Evolutionary conservation across 352 stramenopile species (phyloP).

Genomic region (Plasmopara viticola): DNA sequence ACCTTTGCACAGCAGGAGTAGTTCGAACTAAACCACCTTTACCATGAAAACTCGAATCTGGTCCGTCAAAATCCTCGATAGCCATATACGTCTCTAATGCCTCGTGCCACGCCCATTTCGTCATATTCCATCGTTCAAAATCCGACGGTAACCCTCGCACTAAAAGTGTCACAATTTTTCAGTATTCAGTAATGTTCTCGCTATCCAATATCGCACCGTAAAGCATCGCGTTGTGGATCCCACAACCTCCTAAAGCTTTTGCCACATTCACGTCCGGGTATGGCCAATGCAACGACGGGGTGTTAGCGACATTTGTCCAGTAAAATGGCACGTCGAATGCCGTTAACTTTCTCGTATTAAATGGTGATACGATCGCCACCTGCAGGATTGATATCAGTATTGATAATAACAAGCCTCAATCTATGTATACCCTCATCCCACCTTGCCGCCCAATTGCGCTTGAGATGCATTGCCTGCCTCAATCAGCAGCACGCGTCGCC

Average conservation of each 20-base stretch:
- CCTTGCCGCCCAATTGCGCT: constrained; percentile 43
- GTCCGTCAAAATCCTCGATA: constrained; percentile 71
- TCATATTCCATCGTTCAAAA: constrained; percentile 70
- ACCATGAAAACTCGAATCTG: constrained; percentile 48
- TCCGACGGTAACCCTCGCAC: constrained; percentile 69
- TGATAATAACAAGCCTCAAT: not conserved
- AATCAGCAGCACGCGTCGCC: constrained; percentile 57
- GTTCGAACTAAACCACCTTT: constrained; percentile 51
- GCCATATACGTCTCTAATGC: constrained; percentile 62
- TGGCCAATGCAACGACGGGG: constrained; percentile 54
- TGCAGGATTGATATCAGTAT: constrained; percentile 9
- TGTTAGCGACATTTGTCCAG: constrained; percentile 79
- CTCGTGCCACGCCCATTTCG: constrained; percentile 68
- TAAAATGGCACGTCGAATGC: constrained; percentile 82
- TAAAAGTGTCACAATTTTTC: constrained; percentile 5
- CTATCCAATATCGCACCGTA: constrained; percentile 40
- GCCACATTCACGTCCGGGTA: constrained; percentile 79
- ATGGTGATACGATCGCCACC: constrained; percentile 29
- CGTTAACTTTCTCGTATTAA: constrained; percentile 48
- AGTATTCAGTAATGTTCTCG: not conserved
- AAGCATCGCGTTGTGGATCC: constrained; percentile 90
- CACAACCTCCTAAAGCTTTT: constrained; percentile 80
- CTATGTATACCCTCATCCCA: constrained; percentile 8
- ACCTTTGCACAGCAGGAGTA: constrained; percentile 28
- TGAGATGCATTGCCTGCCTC: constrained; percentile 59